A percentile compares a stretch with the other conserved stretches of the same genome.
These are phyloP conservation scores for Xylaria scruposa DNA, from an alignment of 495 filamentous ascomycete species.

Conservation along the genomic window DNA sequence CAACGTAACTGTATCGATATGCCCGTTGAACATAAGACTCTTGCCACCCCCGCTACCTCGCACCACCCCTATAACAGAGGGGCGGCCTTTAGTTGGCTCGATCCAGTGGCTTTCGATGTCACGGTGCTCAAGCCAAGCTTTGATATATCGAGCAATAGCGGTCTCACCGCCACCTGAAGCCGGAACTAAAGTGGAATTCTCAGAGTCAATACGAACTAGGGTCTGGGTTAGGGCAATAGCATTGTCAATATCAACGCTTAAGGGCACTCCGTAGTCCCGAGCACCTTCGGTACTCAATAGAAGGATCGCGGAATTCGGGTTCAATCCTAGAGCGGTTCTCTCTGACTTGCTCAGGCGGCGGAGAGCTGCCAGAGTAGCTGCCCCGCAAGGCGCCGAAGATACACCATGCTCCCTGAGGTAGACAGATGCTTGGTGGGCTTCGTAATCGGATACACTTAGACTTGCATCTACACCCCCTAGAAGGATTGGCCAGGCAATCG, in stretches of 20 bases:
- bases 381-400: constrained; percentile 69
- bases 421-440: constrained; percentile 60
- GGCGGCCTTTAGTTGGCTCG: constrained; percentile 49
- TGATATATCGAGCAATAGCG: constrained; percentile 49
- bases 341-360: constrained; percentile 45
- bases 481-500: constrained; percentile 65
- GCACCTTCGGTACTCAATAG: constrained; percentile 43
- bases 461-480: constrained; percentile 62
- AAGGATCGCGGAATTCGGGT: constrained; percentile 59
- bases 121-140: constrained; percentile 54
- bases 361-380: constrained; percentile 65
- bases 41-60: constrained; percentile 51
- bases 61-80: constrained; percentile 55
- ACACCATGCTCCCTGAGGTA: constrained; percentile 55
- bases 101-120: constrained; percentile 54
- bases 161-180: constrained; percentile 50
- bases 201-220: constrained; percentile 53
- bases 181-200: constrained; percentile 50
- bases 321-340: constrained; percentile 42
- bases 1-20: constrained; percentile 56
- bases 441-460: constrained; percentile 62
- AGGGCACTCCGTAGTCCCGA: constrained; percentile 38
- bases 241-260: constrained; percentile 45
- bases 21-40: constrained; percentile 58
- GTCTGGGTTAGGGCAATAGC: constrained; percentile 46